Percentiles rank a stretch among this genome's conserved stretches.
Conservation (phyloP, 1,284 basidiomycete species). For the Xerocomus nothofagi region DNA sequence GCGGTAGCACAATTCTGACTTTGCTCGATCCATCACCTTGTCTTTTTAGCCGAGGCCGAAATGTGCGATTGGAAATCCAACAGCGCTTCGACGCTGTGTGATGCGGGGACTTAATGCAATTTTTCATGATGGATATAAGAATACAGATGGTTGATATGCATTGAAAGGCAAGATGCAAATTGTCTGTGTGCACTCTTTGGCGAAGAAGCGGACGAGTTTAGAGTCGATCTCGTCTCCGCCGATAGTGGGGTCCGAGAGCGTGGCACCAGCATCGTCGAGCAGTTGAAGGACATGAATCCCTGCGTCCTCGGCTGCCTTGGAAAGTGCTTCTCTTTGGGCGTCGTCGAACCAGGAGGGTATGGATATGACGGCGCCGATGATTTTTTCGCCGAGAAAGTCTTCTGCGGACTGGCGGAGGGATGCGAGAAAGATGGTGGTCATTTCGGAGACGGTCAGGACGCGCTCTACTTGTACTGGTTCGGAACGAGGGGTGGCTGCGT, state of each 20-base stretch:
- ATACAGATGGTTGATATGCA: no score
- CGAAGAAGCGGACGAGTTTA: constrained; percentile 87
- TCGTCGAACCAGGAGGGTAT: constrained; percentile 78
- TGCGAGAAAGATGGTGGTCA: constrained; percentile 82
- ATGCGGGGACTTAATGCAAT: no score
- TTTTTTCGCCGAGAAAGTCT: constrained; percentile 87
- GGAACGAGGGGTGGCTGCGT: constrained; percentile 71
- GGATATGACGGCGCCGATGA: constrained; percentile 83
- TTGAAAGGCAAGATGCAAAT: no score
- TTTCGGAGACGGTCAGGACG: constrained; percentile 82
- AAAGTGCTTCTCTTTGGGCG: constrained; percentile 70
- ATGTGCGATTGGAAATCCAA: no score
- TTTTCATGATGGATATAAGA: no score
- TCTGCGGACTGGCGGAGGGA: constrained; percentile 87
- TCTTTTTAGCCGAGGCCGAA: no score
- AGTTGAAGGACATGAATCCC: constrained; percentile 85
- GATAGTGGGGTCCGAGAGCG: constrained; percentile 46
- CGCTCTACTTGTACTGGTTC: constrained; percentile 79
- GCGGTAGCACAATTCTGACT: no score
- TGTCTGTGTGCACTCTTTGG: constrained; percentile 97
- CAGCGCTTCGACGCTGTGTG: no score
- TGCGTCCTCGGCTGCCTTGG: constrained; percentile 75
- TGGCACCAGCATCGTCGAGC: constrained; percentile 79
- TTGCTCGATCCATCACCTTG: no score
- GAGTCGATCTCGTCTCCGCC: constrained; percentile 75